Base-by-base conservation (phyloP, 2,329 filamentous ascomycete species). In the Ilyonectria mors-panacis region DNA sequence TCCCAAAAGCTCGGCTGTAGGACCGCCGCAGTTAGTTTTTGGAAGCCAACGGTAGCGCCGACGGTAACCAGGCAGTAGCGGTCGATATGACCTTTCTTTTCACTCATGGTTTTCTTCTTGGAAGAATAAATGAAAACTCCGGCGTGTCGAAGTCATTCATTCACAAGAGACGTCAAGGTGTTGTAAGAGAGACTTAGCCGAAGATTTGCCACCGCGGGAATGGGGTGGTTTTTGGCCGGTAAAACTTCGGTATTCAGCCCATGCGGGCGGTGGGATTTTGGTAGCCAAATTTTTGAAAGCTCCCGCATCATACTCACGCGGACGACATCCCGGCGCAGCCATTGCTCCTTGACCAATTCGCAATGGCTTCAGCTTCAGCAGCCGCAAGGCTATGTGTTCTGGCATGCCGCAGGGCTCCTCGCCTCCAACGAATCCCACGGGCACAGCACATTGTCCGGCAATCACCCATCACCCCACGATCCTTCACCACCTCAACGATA, bases 41-140 rank as follows among this genome's bases (percentile, higher is more conserved):
- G 85, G 81, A 99, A 99, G 21, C 92, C 89, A 17, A 95, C 94
- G 0, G 95, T 99, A 6, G 96, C 95, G 63, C 96, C 96, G 33
- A 97, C 92, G 0, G 96, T 98, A 62, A 98, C 92, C 72, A 99
- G 93, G 78, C 93, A 96, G 59, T 83, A 78, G 37, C 80, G 78
- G 28, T 77, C 65, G 19, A 73, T 56, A 8, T 15, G 13, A 37
- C 26, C 23, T 6, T 39, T 51, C 1, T 35, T 37, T 42, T 64
- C 50, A 8, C 35, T 50, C 63, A 76, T 71, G n/a, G 10, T 23
- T 58, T 23, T 7, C 35, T 15, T 19, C 13, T 56, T 44, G n/a
- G 6, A 59, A n/a, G 15, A 57, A 19, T 28, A 6, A 21, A 42
- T 45, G 50, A 30, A 59, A 45, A 63, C 37, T 57, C 37, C 37